Evolutionary conservation across 2,329 filamentous ascomycete genomes (phyloP).

Genomic region (Botrytis medusae): DNA sequence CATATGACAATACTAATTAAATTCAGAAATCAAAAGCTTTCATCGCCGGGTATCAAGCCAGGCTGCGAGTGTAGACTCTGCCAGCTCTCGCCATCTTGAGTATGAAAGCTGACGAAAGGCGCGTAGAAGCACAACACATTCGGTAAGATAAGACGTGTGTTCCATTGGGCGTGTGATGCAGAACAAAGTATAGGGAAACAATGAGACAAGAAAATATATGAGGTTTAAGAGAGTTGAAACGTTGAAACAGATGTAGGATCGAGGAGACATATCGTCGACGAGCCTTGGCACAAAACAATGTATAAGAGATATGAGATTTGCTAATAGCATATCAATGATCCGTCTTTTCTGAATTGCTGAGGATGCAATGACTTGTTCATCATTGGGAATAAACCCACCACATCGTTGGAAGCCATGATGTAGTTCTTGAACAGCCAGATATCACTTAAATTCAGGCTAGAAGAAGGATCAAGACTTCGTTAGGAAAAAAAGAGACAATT

Average conservation of each 20-base stretch:
- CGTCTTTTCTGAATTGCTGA: background rate
- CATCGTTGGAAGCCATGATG: background rate
- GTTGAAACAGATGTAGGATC: background rate
- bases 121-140: background rate
- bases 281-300: background rate
- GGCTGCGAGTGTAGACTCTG: background rate
- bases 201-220: background rate
- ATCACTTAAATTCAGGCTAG: background rate
- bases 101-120: background rate
- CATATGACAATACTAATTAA: background rate
- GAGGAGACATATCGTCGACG: background rate
- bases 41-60: background rate
- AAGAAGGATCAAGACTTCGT: background rate
- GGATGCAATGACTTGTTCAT: too few species aligned
- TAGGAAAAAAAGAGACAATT: background rate
- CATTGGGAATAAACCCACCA: background rate
- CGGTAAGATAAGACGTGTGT: rapidly evolving
- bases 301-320: background rate
- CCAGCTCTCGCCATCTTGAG: background rate
- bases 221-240: background rate
- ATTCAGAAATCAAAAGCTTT: background rate
- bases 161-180: background rate
- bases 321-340: background rate
- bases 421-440: background rate
- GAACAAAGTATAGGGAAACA: background rate